Evolutionary conservation across 495 filamentous ascomycete species (phyloP).

Genomic region (Penicillium coffeae): DNA sequence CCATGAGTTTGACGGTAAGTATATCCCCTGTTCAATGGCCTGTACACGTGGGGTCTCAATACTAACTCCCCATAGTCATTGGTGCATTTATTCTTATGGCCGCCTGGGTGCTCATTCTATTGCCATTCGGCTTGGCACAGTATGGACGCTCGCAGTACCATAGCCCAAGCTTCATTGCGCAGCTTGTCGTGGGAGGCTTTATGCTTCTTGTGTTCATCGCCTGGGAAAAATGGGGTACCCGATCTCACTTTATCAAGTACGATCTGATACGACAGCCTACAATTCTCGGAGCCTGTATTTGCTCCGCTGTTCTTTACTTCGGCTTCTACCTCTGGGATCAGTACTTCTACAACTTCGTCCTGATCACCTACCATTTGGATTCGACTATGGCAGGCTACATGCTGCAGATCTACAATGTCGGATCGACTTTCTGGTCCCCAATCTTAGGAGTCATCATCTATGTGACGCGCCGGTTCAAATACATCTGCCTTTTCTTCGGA

Average conservation of each 20-base stretch:
- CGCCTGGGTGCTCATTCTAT: slow-evolving; percentile 60
- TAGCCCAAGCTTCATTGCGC: slow-evolving; percentile 49
- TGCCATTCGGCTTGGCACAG: slow-evolving; percentile 56
- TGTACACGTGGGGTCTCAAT: neutral
- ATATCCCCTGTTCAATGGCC: neutral
- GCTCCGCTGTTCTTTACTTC: slow-evolving; percentile 54
- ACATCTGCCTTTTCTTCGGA: slow-evolving; percentile 56
- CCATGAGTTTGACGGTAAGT: slow-evolving; percentile 59
- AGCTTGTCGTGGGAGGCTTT: slow-evolving; percentile 53
- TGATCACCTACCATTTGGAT: slow-evolving; percentile 61
- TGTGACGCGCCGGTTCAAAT: slow-evolving; percentile 54
- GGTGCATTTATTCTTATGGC: slow-evolving; percentile 55
- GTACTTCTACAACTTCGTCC: slow-evolving; percentile 68
- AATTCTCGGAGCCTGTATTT: slow-evolving; percentile 58
- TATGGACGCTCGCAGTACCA: slow-evolving; percentile 48
- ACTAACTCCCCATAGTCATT: slow-evolving; percentile 30
- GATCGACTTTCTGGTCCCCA: slow-evolving; percentile 60
- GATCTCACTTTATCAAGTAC: slow-evolving; percentile 58
- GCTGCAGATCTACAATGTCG: slow-evolving; percentile 65
- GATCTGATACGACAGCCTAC: slow-evolving; percentile 59
- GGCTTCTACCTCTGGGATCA: slow-evolving; percentile 64
- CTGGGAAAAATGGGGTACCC: slow-evolving; percentile 57
- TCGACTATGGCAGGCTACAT: slow-evolving; percentile 61
- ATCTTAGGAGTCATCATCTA: slow-evolving; percentile 57
- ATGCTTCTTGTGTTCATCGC: slow-evolving; percentile 54